Conservation (phyloP, 345 rosid genomes). For the Lepidium aucheri region DNA sequence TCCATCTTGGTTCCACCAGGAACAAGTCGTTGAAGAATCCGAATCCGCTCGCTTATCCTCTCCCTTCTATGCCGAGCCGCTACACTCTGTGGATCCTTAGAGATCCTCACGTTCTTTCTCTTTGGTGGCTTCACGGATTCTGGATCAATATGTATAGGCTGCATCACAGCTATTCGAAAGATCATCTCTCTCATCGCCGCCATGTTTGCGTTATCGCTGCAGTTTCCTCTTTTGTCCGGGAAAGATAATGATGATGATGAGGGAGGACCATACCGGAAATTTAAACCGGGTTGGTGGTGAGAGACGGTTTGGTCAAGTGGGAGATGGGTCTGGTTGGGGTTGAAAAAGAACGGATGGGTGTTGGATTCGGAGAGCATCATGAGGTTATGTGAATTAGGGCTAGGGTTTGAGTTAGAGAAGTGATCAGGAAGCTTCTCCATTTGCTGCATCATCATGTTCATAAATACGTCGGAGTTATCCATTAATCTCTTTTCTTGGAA, state of each 20-base stretch:
- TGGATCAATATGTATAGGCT: constrained; percentile 76
- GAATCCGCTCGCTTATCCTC: constrained; percentile 74
- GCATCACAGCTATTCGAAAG: constrained; percentile 87
- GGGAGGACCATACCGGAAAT: constrained; percentile 1
- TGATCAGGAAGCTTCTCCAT: constrained; percentile 50
- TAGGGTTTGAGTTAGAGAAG: constrained; percentile 29
- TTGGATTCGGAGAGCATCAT: constrained; percentile 23
- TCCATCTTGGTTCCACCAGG: constrained; percentile 97
- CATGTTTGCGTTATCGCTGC: constrained; percentile 28
- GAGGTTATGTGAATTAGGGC: constrained; percentile 6
- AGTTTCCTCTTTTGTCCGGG: constrained; percentile 6
- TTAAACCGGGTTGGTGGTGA: constrained; percentile 24
- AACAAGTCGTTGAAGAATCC: constrained; percentile 83
- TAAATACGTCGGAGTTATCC: constrained; percentile 24
- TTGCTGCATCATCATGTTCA: constrained; percentile 55
- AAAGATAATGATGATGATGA: constrained; percentile 8
- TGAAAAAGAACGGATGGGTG: constrained; percentile 11
- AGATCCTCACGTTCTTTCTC: constrained; percentile 78
- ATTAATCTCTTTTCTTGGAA: neutral
- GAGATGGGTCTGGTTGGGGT: constrained; percentile 22
- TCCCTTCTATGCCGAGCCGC: constrained; percentile 92
- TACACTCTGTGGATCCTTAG: constrained; percentile 92
- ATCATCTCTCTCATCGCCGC: constrained; percentile 83
- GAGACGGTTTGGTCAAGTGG: constrained; percentile 14
- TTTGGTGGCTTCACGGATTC: constrained; percentile 81